Base-by-base conservation (phyloP, 2,329 filamentous ascomycete species). In the Capronia americana region DNA sequence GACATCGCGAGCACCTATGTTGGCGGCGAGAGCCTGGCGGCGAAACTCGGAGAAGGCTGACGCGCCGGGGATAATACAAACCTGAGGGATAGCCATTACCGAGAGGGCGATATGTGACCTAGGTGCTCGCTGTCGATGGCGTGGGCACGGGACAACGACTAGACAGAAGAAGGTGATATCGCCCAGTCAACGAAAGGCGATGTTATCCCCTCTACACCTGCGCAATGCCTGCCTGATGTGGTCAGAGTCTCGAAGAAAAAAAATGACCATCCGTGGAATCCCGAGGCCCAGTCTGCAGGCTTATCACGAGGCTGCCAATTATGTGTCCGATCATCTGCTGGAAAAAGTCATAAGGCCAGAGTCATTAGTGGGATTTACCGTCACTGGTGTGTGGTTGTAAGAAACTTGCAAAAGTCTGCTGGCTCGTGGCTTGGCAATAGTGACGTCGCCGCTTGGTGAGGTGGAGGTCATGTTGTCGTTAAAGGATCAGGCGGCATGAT, bases 11-110 rank as follows among this genome's bases (percentile, higher is more conserved):
- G 79, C 79, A 44, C 79, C 79, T 64, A 83, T 76, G 62, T 77
- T 79, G 20, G 75, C 72, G 59, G 80, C 79, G 67, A 83, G 75
- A 50, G 76, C 77, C 67, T 77, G 77, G 32, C 79, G 77, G 59
- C 81, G 79, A 66, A 82, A 83, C 46, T 76, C 77, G 24, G 81
- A 82, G 64, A 80, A 82, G 61, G 81, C 80, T 38, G 68, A 65
- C 17, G 61, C 55, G 44, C 71, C 71, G 30, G 70, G 70, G 11
- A 72, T 65, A 24, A 69, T 63, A 48, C 65, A 62, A 24, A 71
- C 63, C 57, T 69, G 61, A 10, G 66, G 54, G 2, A 59, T 30
- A 48, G 61, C 67, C 61, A 65, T 71, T 50, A 14, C 55, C 32
- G 32, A 26, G 17, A 34, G 50, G 17, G 17, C 6, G 26, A 20